Percentiles rank a stretch among this genome's conserved stretches.
Evolutionary conservation across 179 eudicot species (phyloP).

Genomic region (Heliamphora pulchella): DNA sequence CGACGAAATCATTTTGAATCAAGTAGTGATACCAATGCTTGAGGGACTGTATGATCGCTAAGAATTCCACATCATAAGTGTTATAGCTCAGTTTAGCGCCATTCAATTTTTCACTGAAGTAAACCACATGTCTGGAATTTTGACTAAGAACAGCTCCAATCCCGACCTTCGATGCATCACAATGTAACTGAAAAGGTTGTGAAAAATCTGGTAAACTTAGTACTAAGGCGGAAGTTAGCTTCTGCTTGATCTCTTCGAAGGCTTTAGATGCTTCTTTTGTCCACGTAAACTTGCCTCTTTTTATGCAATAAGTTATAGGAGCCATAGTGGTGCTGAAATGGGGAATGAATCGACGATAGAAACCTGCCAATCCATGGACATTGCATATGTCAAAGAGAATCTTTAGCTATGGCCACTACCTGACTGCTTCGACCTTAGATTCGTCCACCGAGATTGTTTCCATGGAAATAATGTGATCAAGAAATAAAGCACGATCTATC

Average conservation of each 20-base stretch:
- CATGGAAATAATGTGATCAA: neutral
- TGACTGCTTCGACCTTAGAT: neutral
- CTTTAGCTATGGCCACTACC: neutral
- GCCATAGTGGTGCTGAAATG: neutral
- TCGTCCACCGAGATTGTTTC: neutral
- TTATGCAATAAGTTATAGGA: neutral
- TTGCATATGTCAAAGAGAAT: neutral
- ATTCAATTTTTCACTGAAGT: conserved; percentile 2
- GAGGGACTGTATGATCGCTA: neutral
- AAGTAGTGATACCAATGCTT: neutral
- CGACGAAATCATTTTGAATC: neutral
- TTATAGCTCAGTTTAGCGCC: neutral
- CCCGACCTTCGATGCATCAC: neutral
- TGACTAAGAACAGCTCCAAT: neutral
- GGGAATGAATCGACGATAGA: neutral
- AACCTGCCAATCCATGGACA: neutral
- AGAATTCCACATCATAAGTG: conserved; percentile 8
- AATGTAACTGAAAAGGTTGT: neutral
- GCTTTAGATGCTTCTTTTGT: neutral
- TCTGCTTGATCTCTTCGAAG: neutral
- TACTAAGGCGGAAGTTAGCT: too few relatives aligned
- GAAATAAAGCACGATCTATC: too few relatives aligned
- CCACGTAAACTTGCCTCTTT: neutral
- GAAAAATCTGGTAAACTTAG: neutral
- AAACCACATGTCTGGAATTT: neutral